phyloP scores from a whole-genome alignment of 2,329 filamentous ascomycete species.

The Nothophoma quercina region DNA sequence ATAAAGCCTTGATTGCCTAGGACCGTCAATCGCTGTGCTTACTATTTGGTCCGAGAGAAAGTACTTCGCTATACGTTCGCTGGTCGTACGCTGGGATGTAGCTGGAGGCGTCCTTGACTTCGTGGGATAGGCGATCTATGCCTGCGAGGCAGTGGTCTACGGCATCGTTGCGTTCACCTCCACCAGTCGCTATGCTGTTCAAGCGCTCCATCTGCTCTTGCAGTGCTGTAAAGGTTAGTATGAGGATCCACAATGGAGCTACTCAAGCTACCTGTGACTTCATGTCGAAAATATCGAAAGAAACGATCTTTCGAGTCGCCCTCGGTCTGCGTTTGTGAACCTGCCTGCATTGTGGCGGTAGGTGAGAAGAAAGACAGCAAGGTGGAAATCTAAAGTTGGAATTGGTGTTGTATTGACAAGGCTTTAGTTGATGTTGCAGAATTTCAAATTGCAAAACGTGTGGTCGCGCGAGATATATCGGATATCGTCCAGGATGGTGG shows the following conservation, averaged over 20 bases:
- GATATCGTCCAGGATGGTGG: slow-evolving; percentile 14
- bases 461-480: slow-evolving; percentile 10
- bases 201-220: slow-evolving; percentile 78
- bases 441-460: background rate
- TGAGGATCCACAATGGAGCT: background rate
- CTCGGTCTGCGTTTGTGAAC: slow-evolving; percentile 26
- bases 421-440: background rate
- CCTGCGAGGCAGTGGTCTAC: slow-evolving; percentile 80
- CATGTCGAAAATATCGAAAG: slow-evolving; percentile 82
- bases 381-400: background rate
- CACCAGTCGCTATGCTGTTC: slow-evolving; percentile 66
- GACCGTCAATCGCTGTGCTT: slow-evolving; percentile 24
- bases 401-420: background rate
- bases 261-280: slow-evolving; percentile 67
- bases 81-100: slow-evolving; percentile 91
- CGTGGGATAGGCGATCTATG: slow-evolving; percentile 81
- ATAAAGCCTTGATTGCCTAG: slow-evolving; percentile 79
- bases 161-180: slow-evolving; percentile 80
- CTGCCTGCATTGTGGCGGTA: slow-evolving; percentile 15
- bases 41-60: background rate
- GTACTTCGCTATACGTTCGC: slow-evolving; percentile 80
- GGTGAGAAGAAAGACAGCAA: background rate
- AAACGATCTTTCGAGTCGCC: slow-evolving; percentile 74
- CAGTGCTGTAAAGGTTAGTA: slow-evolving; percentile 64
- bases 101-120: slow-evolving; percentile 82